Conservation (phyloP, 2,329 filamentous ascomycete species). For the Dichotomopilus funicola region DNA sequence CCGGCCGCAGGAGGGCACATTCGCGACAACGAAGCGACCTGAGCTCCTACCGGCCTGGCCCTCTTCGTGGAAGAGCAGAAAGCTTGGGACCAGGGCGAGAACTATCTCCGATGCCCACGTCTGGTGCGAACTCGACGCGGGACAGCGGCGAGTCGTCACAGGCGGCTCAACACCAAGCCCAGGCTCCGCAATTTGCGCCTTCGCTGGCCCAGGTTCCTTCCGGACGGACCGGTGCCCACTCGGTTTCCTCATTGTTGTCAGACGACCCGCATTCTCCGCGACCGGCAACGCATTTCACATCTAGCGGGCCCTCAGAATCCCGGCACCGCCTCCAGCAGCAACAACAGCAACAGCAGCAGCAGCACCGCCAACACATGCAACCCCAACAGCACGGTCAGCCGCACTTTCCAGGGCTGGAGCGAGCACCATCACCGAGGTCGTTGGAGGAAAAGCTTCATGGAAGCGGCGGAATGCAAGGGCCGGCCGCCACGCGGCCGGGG, state of each 20-base stretch:
- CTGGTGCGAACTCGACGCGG: slow-evolving; percentile 29
- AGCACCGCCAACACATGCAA: slow-evolving; percentile 21
- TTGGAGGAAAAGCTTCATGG: slow-evolving; percentile 31
- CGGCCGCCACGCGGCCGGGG: slow-evolving; percentile 28
- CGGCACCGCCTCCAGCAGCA: slow-evolving; percentile 15
- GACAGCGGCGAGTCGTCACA: slow-evolving; percentile 30
- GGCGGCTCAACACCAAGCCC: slow-evolving; percentile 22
- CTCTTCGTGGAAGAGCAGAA: slow-evolving; percentile 29
- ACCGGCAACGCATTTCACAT: slow-evolving; percentile 9
- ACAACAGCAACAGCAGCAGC: slow-evolving; percentile 27
- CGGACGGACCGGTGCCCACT: slow-evolving; percentile 15
- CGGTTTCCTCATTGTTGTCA: slow-evolving; percentile 19
- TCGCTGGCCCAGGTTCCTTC: slow-evolving; percentile 9
- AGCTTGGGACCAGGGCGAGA: slow-evolving; percentile 31
- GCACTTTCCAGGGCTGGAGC: slow-evolving; percentile 23
- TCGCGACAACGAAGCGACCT: slow-evolving; percentile 60
- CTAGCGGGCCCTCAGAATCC: slow-evolving; percentile 4
- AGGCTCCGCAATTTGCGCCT: slow-evolving; percentile 11
- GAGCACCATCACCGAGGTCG: slow-evolving; percentile 26
- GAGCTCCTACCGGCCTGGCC: slow-evolving; percentile 41
- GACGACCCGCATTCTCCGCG: slow-evolving; percentile 13
- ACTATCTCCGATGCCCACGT: slow-evolving; percentile 31
- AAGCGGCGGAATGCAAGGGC: slow-evolving; percentile 27
- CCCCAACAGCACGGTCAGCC: slow-evolving; percentile 21
- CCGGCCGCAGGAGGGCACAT: slow-evolving; percentile 51